These are phyloP conservation scores for Scolecobasidium constrictum DNA, from an alignment of 2,329 filamentous ascomycete genomes.

Conservation along the genomic window DNA sequence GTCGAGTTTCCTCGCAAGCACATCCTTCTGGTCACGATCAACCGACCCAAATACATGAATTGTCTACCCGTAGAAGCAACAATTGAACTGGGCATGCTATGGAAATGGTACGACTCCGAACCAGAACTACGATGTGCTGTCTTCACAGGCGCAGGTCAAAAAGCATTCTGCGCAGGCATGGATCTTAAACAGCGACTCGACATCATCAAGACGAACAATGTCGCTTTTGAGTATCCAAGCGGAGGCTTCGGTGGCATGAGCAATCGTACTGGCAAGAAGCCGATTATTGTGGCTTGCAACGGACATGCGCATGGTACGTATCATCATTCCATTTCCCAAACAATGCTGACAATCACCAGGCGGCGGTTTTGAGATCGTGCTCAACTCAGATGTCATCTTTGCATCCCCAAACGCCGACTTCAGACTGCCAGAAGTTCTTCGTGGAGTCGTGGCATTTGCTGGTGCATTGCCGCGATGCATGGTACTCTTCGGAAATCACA, in stretches of 20 bases:
- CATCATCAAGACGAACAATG: conserved; percentile 9
- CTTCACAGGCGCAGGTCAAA: conserved; percentile 48
- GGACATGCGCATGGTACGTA: conserved; percentile 19
- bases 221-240: conserved; percentile 14
- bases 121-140: conserved; percentile 50
- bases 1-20: conserved; percentile 5
- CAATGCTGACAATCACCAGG: conserved; percentile 10
- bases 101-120: conserved; percentile 53
- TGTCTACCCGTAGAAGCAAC: conserved; percentile 15
- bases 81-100: conserved; percentile 30
- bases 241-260: conserved; percentile 17
- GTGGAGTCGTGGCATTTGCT: conserved; percentile 17
- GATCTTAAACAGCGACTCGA: conserved; percentile 41
- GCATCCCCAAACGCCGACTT: conserved; percentile 16
- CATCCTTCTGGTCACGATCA: conserved; percentile 9
- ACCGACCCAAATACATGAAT: conserved; percentile 9
- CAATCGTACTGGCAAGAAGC: conserved; percentile 17
- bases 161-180: conserved; percentile 57
- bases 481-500: conserved; percentile 17
- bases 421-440: conserved; percentile 19
- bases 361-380: conserved; percentile 17
- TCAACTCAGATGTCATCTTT: conserved; percentile 20
- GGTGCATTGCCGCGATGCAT: conserved; percentile 19
- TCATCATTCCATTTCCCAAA: conserved; percentile 17
- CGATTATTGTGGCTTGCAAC: conserved; percentile 16